Evolutionary conservation across 1,284 basidiomycete species (phyloP), one percentile per base, ranked within the genome.

Genomic region (Papiliotrema nemorosa): DNA sequence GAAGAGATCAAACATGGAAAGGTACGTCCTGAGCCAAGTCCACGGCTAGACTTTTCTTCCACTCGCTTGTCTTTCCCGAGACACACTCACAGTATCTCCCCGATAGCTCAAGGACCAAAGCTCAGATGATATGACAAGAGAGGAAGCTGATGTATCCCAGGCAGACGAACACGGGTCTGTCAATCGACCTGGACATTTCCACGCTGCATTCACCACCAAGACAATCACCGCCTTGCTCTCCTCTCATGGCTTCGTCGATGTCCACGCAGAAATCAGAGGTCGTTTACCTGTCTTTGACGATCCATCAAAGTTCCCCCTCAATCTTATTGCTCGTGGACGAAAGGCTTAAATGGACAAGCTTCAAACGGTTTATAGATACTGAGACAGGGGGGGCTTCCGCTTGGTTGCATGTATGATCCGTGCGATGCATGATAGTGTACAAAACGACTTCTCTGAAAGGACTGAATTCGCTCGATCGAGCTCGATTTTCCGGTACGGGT

Each of bases 161-260:
- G 44, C 38, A 6, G 14, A 40, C 22, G 35, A 39, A 25, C 43
- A 47, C 12, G 56, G 50, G 27, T 51, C 58, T 2, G 63, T 63
- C 50, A 67, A 67, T 33, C 54, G 54, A 3, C 62, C 67, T 0
- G 49, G 52, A 14, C 59, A 61, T 44, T 54, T 55, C 39, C 62
- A 64, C 53, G 36, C 50, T 5, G 42, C 58, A 4, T 60, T 52
- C 38, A 61, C 60, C 2, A 36, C 44, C 16, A 27, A 40, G n/a
- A 16, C 46, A n/a, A 52, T 66, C 38, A 37, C 38, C 22, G 29
- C 33, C 13, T 45, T 66, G 5, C 53, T 70, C 31, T 24, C 50
- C 26, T n/a, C 48, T 7, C 39, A 59, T 31, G 68, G 68, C 2
- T 59, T 69, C 25, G 48, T 36, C 7, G 55, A 63, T 26, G 54